Conservation (phyloP, 441 rosid genomes). For the Jatropha multifida region DNA sequence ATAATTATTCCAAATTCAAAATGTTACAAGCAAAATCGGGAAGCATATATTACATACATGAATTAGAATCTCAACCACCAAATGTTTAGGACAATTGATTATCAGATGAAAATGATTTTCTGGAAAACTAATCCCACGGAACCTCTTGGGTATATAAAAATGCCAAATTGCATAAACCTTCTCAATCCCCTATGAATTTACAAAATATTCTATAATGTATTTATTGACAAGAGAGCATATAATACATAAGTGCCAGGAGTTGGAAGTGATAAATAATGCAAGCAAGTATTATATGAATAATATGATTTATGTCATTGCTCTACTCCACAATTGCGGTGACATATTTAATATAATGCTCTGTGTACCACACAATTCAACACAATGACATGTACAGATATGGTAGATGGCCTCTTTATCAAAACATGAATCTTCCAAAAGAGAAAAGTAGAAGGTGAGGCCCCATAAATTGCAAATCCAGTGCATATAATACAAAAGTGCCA, state of each 20-base stretch:
- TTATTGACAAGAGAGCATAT: background rate
- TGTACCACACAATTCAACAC: background rate
- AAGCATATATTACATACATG: no score
- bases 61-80: no score
- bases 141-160: no score
- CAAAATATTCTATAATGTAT: background rate
- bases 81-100: background rate
- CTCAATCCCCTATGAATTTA: no score
- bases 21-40: no score
- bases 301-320: background rate
- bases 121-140: background rate
- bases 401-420: background rate
- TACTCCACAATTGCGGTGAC: background rate
- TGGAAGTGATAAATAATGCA: background rate
- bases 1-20: no score
- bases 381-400: background rate
- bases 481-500: background rate
- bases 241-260: background rate
- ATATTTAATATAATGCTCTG: background rate
- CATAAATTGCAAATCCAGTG: no score
- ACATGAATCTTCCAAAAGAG: background rate
- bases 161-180: background rate
- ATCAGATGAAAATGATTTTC: background rate
- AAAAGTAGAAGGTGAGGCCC: no score
- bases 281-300: background rate